Evolutionary conservation across 805 yeast genomes (phyloP), one percentile per base, ranked within the genome.

Genomic region (Candida nanaspora): DNA sequence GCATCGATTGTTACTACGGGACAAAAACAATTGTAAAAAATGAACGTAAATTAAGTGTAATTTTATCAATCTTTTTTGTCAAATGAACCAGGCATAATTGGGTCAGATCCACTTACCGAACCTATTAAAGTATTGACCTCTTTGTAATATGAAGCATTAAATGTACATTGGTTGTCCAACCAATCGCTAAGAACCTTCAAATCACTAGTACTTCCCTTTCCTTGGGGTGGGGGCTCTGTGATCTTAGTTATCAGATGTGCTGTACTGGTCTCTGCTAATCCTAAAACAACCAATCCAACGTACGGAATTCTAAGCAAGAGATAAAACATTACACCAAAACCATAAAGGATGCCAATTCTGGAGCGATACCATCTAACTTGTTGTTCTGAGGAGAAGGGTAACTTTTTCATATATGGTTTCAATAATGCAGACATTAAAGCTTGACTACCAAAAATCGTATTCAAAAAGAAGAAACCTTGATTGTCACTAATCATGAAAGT

Each of bases 201-300:
- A 13, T 35, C 38, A 18, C 25, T 18, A 4, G 14, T 10, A 13
- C 29, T 41, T 15, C 26, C 30, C 10, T 28, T 22, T 10, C 42
- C 14, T 6, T 26, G 10, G 7, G 73, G 73, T 2, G 62, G 58
- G 0, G 75, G 72, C 41, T 72, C 78, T 1, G 78, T 62, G 14
- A 78, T 60, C 49, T 74, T 74, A 6, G 82, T 71, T 33, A 77
- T 53, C 30, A 78, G 55, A 47, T 72, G 74, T 2, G 80, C 82
- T 18, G 72, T 63, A 23, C 72, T 66, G 2, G 76, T 67, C 51
- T 75, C 72, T 2, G 80, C 81, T 34, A 76, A 55, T 14, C 77
- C 76, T 46, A 72, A 73, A 18, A 70, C 59, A 13, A 76, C 48
- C 19, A 74, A 62, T 0, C 80, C 72, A 4, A 71, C 49, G 47